A percentile compares a stretch with the other conserved stretches of the same genome.
phyloP scores from a whole-genome alignment of 257 asterid species.

The Capsicum pubescens region DNA sequence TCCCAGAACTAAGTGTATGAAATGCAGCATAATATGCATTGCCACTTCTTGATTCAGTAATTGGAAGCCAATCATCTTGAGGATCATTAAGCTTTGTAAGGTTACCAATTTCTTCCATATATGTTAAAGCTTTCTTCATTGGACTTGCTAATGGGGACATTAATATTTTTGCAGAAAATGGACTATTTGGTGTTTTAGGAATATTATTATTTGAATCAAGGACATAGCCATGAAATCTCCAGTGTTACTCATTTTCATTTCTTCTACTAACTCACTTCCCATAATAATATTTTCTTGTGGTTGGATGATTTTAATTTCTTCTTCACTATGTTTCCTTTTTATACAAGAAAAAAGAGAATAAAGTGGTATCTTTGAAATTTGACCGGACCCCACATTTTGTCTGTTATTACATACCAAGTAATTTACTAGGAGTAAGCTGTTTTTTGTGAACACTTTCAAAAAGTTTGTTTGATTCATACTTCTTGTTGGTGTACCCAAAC shows the following conservation, averaged over 20 bases:
- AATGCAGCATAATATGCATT: constrained; percentile 84
- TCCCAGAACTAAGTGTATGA: constrained; percentile 80
- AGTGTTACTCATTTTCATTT: constrained; percentile 24
- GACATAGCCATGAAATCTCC: not conserved
- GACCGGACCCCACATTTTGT: constrained; percentile 27
- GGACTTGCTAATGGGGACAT: constrained; percentile 78
- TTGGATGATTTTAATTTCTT: not conserved
- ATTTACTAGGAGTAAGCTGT: not conserved
- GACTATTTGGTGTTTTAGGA: constrained; percentile 58
- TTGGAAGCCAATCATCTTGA: constrained; percentile 89
- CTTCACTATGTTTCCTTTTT: not conserved
- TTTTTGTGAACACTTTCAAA: not conserved
- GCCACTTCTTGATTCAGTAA: constrained; percentile 86
- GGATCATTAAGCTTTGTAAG: constrained; percentile 66
- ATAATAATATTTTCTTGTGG: not conserved
- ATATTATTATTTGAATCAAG: constrained; percentile 22
- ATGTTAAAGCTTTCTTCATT: constrained; percentile 60
- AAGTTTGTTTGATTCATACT: not conserved
- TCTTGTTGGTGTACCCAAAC: no score
- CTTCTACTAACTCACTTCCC: constrained; percentile 49
- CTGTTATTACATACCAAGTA: not conserved
- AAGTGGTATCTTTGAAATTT: constrained; percentile 28
- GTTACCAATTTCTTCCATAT: constrained; percentile 71
- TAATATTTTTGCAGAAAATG: constrained; percentile 50
- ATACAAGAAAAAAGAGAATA: not conserved